Evolutionary conservation across 108 stramenopile genomes (phyloP).

Genomic region (Licmophora abbreviata): DNA sequence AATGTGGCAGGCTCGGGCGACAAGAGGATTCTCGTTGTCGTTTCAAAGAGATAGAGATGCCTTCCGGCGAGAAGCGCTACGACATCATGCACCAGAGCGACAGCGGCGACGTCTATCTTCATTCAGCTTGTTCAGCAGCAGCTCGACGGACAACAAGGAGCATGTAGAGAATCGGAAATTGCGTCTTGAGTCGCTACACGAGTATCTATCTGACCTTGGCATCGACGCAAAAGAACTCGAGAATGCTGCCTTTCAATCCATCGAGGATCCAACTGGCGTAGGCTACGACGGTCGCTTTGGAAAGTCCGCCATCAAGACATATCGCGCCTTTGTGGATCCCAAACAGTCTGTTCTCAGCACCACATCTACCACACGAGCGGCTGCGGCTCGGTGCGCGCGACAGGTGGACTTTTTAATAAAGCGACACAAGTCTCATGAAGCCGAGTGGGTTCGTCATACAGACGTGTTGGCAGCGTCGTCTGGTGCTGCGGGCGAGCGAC

Average conservation of each 20-base stretch:
- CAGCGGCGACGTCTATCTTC: too few relatives aligned
- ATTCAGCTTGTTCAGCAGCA: too few relatives aligned
- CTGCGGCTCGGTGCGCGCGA: constrained; percentile 49
- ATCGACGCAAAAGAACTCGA: constrained; percentile 33
- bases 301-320: constrained; percentile 66
- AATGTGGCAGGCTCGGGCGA: too few relatives aligned
- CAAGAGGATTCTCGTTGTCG: too few relatives aligned
- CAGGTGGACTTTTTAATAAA: constrained; percentile 78
- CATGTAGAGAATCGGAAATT: too few relatives aligned
- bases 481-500: not conserved
- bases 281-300: constrained; percentile 67
- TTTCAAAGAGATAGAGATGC: too few relatives aligned
- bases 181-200: constrained; percentile 16
- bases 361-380: constrained; percentile 33
- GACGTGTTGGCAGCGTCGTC: constrained; percentile 12
- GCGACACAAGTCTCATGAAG: constrained; percentile 53
- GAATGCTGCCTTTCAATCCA: constrained; percentile 45
- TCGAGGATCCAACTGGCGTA: constrained; percentile 31
- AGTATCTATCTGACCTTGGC: constrained; percentile 26
- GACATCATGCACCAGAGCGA: not conserved
- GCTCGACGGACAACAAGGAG: too few relatives aligned
- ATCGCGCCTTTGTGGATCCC: constrained; percentile 64
- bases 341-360: constrained; percentile 13
- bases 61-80: too few relatives aligned
- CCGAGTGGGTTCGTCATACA: constrained; percentile 69